Percentiles rank a stretch among this genome's conserved stretches.
These are phyloP conservation scores for Puccinia triticina DNA, from an alignment of 1,284 basidiomycete genomes.

Conservation along the genomic window DNA sequence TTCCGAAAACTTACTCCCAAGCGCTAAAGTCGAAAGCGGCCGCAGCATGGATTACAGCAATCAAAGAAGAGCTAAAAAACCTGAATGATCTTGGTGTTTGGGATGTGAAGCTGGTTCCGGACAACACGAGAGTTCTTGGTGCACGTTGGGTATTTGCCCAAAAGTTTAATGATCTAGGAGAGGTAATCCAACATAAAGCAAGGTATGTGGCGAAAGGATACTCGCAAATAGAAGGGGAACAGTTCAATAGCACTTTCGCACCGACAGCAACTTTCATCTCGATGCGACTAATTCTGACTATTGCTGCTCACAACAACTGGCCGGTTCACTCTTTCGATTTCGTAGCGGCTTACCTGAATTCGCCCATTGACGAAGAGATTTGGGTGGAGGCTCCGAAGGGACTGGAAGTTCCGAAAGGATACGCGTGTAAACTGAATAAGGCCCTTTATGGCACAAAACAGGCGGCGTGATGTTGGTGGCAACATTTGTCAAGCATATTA, in stretches of 20 bases:
- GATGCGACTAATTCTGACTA: neutral
- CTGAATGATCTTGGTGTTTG: neutral
- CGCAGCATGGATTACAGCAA: no score
- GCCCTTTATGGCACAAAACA: neutral
- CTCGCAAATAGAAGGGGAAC: neutral
- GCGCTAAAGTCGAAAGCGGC: neutral
- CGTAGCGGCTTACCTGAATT: slow-evolving; percentile 4
- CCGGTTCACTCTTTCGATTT: neutral
- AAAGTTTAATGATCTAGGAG: neutral
- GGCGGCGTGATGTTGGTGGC: slow-evolving; percentile 12
- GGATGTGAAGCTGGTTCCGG: no score
- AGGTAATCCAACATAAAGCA: neutral
- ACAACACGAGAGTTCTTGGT: no score
- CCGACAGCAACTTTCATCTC: slow-evolving; percentile 1
- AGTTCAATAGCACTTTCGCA: neutral
- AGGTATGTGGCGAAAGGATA: neutral
- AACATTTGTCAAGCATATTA: neutral
- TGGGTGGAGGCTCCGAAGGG: neutral
- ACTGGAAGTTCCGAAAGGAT: neutral
- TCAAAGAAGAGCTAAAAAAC: neutral
- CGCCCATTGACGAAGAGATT: neutral
- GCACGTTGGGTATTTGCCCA: neutral
- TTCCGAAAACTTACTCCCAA: neutral
- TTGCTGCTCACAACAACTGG: neutral
- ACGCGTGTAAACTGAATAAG: neutral